A percentile compares a stretch with the other conserved stretches of the same genome.
Conservation (phyloP, 2,329 filamentous ascomycete genomes). For the Neonectria magnoliae region DNA sequence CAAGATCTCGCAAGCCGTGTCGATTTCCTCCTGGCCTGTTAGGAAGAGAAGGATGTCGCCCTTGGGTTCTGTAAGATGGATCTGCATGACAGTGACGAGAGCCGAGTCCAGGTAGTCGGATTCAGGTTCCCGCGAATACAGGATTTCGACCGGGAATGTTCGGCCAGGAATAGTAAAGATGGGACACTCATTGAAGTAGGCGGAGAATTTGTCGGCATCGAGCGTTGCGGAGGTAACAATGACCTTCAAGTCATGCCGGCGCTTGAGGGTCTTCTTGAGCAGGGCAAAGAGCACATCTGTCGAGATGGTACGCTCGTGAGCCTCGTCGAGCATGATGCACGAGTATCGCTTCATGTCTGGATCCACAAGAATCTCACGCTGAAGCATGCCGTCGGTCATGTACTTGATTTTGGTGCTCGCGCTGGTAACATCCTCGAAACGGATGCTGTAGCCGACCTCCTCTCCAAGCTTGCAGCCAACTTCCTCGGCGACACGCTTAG, state of each 20-base stretch:
- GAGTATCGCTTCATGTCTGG: slow-evolving; percentile 90
- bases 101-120: slow-evolving; percentile 95
- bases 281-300: slow-evolving; percentile 96
- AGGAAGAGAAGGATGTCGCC: slow-evolving; percentile 98
- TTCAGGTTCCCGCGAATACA: slow-evolving; percentile 95
- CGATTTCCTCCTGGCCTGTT: slow-evolving; percentile 97
- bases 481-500: slow-evolving; percentile 95
- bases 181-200: slow-evolving; percentile 94
- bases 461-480: slow-evolving; percentile 90
- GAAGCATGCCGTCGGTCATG: slow-evolving; percentile 99
- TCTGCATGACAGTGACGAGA: slow-evolving; percentile 97
- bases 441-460: slow-evolving; percentile 96
- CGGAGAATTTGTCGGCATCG: slow-evolving; percentile 96
- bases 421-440: slow-evolving; percentile 94
- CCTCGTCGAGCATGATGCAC: slow-evolving; percentile 97
- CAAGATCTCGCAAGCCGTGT: slow-evolving; percentile 91
- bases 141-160: slow-evolving; percentile 94
- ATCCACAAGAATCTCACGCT: slow-evolving; percentile 93
- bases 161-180: slow-evolving; percentile 97
- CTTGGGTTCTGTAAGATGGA: slow-evolving; percentile 89
- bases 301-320: slow-evolving; percentile 95
- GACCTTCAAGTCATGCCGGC: slow-evolving; percentile 87
- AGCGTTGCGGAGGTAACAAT: slow-evolving; percentile 97
- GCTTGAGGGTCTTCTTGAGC: slow-evolving; percentile 90
- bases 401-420: slow-evolving; percentile 95